Evolutionary conservation across 441 rosid species (phyloP), one percentile per base, ranked within the genome.

Genomic region (Corymbia citriodora): DNA sequence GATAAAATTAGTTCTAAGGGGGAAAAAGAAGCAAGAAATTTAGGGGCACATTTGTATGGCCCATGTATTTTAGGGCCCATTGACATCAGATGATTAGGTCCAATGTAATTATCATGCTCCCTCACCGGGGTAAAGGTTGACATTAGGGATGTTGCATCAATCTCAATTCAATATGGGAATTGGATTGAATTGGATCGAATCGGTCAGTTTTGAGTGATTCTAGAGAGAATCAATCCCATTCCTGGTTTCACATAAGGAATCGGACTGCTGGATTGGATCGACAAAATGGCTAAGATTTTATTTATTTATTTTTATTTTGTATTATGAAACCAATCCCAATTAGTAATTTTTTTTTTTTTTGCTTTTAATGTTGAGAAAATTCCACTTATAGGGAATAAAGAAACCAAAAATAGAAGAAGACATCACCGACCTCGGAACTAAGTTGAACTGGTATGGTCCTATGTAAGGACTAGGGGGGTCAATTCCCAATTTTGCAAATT

Each of bases 261-360:
- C 1, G 0, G 19, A 8, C 4, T 0, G 3, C 0, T 8, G 0
- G 40, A 68, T 31, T 1, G 12, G 40, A 68, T 4, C 2, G 11
- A 68, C 29, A 6, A 1, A 27, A 1, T 1, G 1, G 57, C 3
- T 23, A 55, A 55, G 3, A 55, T 55, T 55, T 55, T 21, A n/a
- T 18, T 55, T 17, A 55, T 6, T 55, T 40, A 40, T 40, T 40
- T 40, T 40, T 40, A 40, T 55, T 55, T 55, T 55, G 17, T 55
- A 55, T 55, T 55, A 14, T 55, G 21, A 55, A 55, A 8, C 9
- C 18, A 17, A 55, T 17, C 18, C 57, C 18, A 55, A 55, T 55
- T 55, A 55, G 0, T 12, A 29, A 61, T 6, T 61, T 27, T 11
- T 61, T 10, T 57, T 11, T 61, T 8, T n/a, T n/a, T n/a, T n/a